Conservation (phyloP, 805 yeast species). For the Candida tammaniensis region DNA sequence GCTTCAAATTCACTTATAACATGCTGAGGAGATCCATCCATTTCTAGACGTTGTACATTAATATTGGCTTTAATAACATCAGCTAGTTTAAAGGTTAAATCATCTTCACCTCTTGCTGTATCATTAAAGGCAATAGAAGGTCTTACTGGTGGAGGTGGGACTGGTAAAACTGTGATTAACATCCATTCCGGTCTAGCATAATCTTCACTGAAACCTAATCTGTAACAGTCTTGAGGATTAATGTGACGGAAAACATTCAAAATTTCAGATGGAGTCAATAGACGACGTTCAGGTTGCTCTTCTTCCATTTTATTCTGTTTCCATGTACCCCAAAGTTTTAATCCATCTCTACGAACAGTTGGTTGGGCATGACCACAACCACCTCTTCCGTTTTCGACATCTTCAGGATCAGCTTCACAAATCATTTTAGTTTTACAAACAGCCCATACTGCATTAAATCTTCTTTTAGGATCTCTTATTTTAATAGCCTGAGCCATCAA, state of each 20-base stretch:
- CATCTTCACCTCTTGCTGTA: conserved; percentile 98
- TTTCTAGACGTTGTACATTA: conserved; percentile 94
- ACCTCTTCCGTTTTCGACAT: conserved; percentile 65
- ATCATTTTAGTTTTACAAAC: conserved; percentile 88
- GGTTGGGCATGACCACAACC: conserved; percentile 99
- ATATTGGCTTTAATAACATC: conserved; percentile 96
- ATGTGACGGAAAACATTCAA: conserved; percentile 90
- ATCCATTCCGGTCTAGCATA: conserved; percentile 99
- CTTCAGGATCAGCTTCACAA: conserved; percentile 72
- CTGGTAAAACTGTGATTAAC: conserved; percentile 95
- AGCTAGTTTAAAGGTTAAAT: conserved; percentile 93
- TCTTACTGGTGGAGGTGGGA: conserved; percentile 99
- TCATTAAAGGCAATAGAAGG: conserved; percentile 98
- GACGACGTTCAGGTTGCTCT: conserved; percentile 84
- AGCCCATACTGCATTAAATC: conserved; percentile 97
- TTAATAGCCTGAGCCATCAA: conserved; percentile 84
- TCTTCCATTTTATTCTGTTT: conserved; percentile 86
- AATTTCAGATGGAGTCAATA: conserved; percentile 84
- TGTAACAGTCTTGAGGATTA: conserved; percentile 73
- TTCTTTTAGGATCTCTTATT: conserved; percentile 89
- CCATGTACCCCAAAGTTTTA: conserved; percentile 98
- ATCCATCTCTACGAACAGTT: conserved; percentile 90
- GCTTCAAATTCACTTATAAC: conserved; percentile 96
- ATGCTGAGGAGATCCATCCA: conserved; percentile 99
- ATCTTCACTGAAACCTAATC: conserved; percentile 89